Conservation (phyloP, 1,284 basidiomycete genomes). For the Microbotryomycetes sp. region DNA sequence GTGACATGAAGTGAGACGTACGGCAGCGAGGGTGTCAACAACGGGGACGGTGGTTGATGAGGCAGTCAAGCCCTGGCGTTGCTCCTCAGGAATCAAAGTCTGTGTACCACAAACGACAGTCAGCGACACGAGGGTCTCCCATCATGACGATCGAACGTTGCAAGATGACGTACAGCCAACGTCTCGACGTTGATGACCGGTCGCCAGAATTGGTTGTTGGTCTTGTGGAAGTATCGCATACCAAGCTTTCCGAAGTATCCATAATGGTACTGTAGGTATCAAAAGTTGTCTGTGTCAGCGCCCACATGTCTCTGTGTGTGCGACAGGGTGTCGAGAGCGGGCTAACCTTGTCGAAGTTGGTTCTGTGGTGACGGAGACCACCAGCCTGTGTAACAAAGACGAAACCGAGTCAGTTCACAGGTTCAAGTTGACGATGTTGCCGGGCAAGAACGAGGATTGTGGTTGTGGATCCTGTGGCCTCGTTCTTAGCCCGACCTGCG, state of each 20-base stretch:
- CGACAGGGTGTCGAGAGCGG: too few relatives aligned
- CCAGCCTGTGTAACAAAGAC: constrained; percentile 55
- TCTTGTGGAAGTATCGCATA: constrained; percentile 98
- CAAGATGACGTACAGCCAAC: constrained; percentile 43
- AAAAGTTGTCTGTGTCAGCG: too few relatives aligned
- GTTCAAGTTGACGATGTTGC: too few relatives aligned
- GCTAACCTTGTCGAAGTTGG: constrained; percentile 48
- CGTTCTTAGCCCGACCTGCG: not conserved
- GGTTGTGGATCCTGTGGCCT: not conserved
- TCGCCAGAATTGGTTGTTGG: constrained; percentile 81
- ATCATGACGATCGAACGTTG: too few relatives aligned
- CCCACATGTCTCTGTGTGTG: too few relatives aligned
- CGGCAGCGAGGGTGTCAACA: constrained; percentile 65
- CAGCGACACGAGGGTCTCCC: not conserved
- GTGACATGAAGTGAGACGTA: constrained; percentile 1
- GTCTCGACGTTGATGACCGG: constrained; percentile 98
- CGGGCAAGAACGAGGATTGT: not conserved
- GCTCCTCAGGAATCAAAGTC: constrained; percentile 61
- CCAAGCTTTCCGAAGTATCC: constrained; percentile 94
- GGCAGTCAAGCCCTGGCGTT: constrained; percentile 65
- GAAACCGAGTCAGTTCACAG: too few relatives aligned
- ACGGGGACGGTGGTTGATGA: constrained; percentile 72
- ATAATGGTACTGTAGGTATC: constrained; percentile 66
- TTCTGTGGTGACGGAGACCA: constrained; percentile 98
- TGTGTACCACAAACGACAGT: not conserved